Evolutionary conservation across 1,284 basidiomycete species (phyloP).

Genomic region (Naganishia cerealis): DNA sequence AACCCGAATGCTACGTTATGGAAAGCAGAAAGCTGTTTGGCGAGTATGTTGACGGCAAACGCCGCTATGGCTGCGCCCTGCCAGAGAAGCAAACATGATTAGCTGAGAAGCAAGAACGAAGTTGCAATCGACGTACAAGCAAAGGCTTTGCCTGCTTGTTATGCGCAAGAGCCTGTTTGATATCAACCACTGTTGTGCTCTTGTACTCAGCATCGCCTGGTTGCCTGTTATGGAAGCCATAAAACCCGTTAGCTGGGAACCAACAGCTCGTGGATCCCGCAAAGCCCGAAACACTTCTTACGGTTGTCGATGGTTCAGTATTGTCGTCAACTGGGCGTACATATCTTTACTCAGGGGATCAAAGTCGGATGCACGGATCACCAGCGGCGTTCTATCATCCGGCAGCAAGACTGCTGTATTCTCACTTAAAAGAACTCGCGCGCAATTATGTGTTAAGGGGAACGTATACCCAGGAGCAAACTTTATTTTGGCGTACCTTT

Average conservation of each 20-base stretch:
- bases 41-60: neutral
- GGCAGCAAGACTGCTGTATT: slow-evolving; percentile 24
- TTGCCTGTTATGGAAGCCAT: neutral
- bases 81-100: neutral
- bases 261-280: too few relatives aligned
- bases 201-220: slow-evolving; percentile 11
- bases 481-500: slow-evolving; percentile 1
- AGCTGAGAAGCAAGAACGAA: neutral
- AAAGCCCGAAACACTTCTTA: slow-evolving; percentile 1
- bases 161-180: slow-evolving; percentile 13
- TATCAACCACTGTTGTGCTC: slow-evolving; percentile 12
- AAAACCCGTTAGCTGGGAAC: neutral
- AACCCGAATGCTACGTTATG: slow-evolving; percentile 22
- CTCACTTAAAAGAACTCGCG: neutral
- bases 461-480: neutral
- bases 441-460: neutral
- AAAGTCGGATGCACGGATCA: slow-evolving; percentile 15
- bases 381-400: slow-evolving; percentile 17
- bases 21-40: neutral
- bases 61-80: slow-evolving; percentile 1
- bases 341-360: slow-evolving; percentile 21
- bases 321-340: slow-evolving; percentile 1
- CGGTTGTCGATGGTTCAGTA: slow-evolving; percentile 18
- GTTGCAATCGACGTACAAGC: neutral
- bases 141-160: slow-evolving; percentile 13